phyloP scores from a whole-genome alignment of 192 early-diverging fungal genomes.

The Dissophora ornata region DNA sequence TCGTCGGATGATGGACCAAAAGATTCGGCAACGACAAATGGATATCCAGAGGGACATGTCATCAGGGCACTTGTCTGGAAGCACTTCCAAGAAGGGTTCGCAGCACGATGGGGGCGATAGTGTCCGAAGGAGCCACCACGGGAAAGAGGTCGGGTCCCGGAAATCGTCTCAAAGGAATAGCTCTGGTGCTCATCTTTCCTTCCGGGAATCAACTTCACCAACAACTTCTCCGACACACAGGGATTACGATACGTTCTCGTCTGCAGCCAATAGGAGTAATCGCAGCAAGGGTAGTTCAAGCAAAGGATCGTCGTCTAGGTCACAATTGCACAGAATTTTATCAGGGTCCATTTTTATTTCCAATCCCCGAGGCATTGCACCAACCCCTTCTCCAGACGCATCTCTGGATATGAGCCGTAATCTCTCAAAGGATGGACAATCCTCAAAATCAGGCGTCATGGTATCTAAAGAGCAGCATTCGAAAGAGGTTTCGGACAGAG shows the following conservation, averaged over 20 bases:
- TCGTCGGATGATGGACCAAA: conserved; percentile 27
- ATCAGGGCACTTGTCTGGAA: too few relatives aligned
- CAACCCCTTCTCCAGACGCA: conserved; percentile 34
- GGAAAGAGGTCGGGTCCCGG: neutral
- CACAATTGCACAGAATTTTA: conserved; percentile 11
- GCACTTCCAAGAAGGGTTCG: too few relatives aligned
- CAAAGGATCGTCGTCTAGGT: conserved; percentile 1
- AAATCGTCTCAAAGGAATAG: conserved; percentile 3
- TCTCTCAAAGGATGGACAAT: too few relatives aligned
- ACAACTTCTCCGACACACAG: conserved; percentile 1
- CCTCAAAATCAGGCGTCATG: neutral
- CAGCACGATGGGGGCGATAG: neutral
- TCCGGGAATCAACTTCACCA: conserved; percentile 14
- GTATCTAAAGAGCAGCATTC: neutral
- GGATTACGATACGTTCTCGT: neutral
- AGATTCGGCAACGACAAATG: conserved; percentile 22
- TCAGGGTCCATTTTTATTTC: conserved; percentile 34
- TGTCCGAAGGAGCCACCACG: too few relatives aligned
- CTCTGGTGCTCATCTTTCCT: neutral
- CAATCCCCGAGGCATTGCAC: conserved; percentile 41
- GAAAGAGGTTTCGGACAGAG: neutral
- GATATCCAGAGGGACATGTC: conserved; percentile 38
- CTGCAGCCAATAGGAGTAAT: neutral
- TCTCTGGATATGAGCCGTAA: conserved; percentile 23
- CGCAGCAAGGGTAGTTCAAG: neutral